Evolutionary conservation across 305 asterid species (phyloP).

Genomic region (Fraxinus albicans): DNA sequence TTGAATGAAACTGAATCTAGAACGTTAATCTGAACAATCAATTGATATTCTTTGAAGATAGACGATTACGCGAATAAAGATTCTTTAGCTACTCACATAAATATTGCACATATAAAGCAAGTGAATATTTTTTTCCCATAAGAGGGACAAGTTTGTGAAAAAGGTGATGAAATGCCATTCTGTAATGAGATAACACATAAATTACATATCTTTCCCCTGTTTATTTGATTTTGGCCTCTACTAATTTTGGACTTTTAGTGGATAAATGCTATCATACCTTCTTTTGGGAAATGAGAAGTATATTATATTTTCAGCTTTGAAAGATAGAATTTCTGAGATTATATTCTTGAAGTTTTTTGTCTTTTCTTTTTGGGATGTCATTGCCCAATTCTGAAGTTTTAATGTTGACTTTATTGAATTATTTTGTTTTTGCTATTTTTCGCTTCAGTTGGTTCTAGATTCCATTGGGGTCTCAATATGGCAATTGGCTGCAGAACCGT

Average conservation of each 20-base stretch:
- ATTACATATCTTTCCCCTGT: background rate
- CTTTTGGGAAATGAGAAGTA: background rate
- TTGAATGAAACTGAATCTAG: no score
- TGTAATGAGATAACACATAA: no score
- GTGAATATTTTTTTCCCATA: no score
- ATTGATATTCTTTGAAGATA: no score
- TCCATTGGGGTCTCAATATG: slow-evolving; percentile 70
- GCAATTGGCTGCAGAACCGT: slow-evolving; percentile 84
- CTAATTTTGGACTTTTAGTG: background rate
- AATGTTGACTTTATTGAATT: background rate
- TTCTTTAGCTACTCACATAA: no score
- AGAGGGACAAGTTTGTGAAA: no score
- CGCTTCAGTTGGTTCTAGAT: slow-evolving; percentile 69
- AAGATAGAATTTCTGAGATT: background rate
- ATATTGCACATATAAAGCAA: no score
- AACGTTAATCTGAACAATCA: no score
- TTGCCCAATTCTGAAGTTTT: background rate
- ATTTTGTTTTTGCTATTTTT: slow-evolving; percentile 9
- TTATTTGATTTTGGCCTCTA: background rate
- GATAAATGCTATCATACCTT: background rate
- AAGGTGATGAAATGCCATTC: no score
- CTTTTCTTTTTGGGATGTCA: background rate
- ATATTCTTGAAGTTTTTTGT: background rate
- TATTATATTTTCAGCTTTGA: background rate
- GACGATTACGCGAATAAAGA: no score